Conservation (phyloP, 495 filamentous ascomycete genomes). For the Neurospora africana region DNA sequence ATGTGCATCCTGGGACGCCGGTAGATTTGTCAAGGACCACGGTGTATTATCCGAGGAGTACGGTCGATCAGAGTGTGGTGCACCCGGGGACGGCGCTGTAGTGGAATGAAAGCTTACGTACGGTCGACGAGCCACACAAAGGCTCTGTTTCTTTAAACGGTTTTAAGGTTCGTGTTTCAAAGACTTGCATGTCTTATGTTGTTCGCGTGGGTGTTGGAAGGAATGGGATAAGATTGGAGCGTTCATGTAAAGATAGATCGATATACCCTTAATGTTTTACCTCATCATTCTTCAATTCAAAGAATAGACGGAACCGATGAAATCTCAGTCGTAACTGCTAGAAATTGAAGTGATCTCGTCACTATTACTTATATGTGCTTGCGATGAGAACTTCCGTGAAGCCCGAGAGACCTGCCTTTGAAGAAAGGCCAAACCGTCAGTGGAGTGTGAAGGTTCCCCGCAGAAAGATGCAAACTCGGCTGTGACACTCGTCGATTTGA, state of each 20-base stretch:
- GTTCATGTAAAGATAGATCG: neutral
- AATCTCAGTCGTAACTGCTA: neutral
- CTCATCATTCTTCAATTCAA: neutral
- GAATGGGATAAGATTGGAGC: neutral
- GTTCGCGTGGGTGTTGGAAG: neutral
- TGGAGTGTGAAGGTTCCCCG: neutral
- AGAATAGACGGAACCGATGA: neutral
- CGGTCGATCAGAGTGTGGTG: neutral
- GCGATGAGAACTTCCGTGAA: neutral
- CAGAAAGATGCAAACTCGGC: neutral
- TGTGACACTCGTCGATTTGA: neutral
- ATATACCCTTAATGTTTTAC: neutral
- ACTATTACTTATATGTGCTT: neutral
- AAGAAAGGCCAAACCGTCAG: neutral
- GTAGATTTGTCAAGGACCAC: neutral
- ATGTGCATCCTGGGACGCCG: neutral
- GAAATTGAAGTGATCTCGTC: no score
- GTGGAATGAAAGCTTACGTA: no score
- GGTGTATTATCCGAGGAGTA: neutral
- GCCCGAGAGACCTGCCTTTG: neutral
- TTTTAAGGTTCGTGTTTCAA: neutral
- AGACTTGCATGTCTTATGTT: neutral
- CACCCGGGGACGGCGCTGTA: neutral
- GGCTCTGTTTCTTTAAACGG: neutral
- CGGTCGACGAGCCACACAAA: neutral